phyloP scores from a whole-genome alignment of 225 moss, liverwort and hornwort genomes.

The Marchantia polymorpha region DNA sequence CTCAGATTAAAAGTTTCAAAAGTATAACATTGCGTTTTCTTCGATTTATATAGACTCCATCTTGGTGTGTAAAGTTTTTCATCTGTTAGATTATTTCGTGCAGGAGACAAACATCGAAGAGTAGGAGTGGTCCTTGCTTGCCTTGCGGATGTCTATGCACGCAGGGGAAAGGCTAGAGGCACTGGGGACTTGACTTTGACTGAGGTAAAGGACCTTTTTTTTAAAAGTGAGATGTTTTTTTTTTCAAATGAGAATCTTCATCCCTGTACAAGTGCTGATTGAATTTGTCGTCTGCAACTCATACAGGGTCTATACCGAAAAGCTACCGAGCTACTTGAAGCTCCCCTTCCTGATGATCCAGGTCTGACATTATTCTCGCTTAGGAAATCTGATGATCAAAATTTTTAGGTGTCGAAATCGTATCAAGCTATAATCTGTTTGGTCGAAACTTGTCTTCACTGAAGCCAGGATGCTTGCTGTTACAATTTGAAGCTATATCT shows the following conservation, averaged over 20 bases:
- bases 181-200: slow-evolving; percentile 69
- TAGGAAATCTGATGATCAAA: not conserved
- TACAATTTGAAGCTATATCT: no score
- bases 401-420: no score
- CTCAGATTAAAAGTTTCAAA: no score
- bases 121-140: slow-evolving; percentile 70
- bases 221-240: not conserved
- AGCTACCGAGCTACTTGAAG: slow-evolving; percentile 62
- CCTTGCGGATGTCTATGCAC: slow-evolving; percentile 75
- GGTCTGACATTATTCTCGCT: slow-evolving; percentile 31
- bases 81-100: not conserved
- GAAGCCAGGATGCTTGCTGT: no score
- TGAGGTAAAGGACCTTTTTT: slow-evolving; percentile 46
- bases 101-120: slow-evolving; percentile 74
- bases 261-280: not conserved
- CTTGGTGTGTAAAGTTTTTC: not conserved
- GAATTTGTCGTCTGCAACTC: not conserved
- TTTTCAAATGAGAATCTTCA: not conserved
- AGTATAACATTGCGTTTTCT: no score
- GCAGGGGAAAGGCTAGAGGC: slow-evolving; percentile 63
- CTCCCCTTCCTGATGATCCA: slow-evolving; percentile 60
- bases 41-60: not conserved
- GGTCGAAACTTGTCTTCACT: no score
- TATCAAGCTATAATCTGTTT: no score
- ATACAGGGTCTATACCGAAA: slow-evolving; percentile 76